Conservation (phyloP, 75 land plant genomes). For the Cupressus sempervirens region DNA sequence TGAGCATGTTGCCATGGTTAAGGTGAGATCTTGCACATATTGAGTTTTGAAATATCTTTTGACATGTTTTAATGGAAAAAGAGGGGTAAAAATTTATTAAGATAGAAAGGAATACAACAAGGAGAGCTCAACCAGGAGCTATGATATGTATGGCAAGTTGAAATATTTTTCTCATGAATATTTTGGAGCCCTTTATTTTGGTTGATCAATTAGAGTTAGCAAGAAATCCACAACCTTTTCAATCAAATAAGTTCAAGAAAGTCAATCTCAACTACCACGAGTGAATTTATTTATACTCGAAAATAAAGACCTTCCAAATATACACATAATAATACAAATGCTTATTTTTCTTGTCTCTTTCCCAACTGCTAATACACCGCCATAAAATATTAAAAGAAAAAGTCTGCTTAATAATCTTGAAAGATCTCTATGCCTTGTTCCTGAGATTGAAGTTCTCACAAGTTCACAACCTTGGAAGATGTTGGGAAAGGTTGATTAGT, state of each 20-base stretch:
- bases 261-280: not conserved
- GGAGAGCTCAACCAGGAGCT: too few relatives aligned
- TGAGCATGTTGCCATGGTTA: conserved; percentile 97
- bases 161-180: not conserved
- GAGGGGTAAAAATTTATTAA: too few relatives aligned
- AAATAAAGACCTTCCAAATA: not conserved
- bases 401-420: too few relatives aligned
- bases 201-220: not conserved
- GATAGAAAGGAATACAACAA: too few relatives aligned
- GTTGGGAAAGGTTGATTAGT: not conserved
- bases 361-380: not conserved
- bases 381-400: too few relatives aligned
- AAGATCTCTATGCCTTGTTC: not conserved
- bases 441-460: not conserved
- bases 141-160: not conserved
- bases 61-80: too few relatives aligned
- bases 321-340: not conserved
- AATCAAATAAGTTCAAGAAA: not conserved
- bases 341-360: not conserved
- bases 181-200: not conserved
- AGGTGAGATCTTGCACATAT: conserved; percentile 33
- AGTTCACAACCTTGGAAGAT: not conserved
- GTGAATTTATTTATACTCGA: not conserved
- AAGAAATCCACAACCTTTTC: not conserved
- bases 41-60: not conserved